phyloP scores from a whole-genome alignment of 129 eudicot species.

The Tagetes erecta region DNA sequence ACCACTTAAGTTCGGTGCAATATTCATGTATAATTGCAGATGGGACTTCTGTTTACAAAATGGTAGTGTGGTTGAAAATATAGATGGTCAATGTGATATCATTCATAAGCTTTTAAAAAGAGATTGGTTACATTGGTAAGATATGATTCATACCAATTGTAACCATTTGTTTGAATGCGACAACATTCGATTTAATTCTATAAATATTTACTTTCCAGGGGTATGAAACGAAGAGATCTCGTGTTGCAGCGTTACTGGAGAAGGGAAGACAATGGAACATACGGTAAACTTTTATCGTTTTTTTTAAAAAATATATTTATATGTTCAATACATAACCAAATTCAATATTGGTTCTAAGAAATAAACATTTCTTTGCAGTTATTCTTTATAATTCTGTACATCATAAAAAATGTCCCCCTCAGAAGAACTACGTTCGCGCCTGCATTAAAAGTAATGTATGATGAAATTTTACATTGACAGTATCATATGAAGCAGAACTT shows the following conservation, averaged over 20 bases:
- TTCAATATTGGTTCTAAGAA: background rate
- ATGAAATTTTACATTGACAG: background rate
- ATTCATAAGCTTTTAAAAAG: background rate
- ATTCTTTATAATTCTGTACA: constrained; percentile 64
- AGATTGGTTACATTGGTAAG: constrained; percentile 1
- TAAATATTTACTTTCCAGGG: background rate
- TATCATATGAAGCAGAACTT: background rate
- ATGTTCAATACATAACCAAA: too few relatives aligned
- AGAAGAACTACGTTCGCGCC: constrained; percentile 54
- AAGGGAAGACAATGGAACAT: background rate
- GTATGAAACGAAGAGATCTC: constrained; percentile 1
- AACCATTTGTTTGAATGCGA: background rate
- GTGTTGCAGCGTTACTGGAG: background rate
- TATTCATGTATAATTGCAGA: background rate
- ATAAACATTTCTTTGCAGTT: constrained; percentile 41
- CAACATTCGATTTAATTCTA: background rate
- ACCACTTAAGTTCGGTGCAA: background rate
- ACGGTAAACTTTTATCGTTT: background rate
- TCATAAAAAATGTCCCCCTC: constrained; percentile 62
- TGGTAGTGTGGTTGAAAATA: background rate
- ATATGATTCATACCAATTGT: background rate
- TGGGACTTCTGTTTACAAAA: constrained; percentile 3
- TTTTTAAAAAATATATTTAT: too few relatives aligned
- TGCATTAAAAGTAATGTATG: constrained; percentile 57
- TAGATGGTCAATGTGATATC: background rate